A percentile compares a stretch with the other conserved stretches of the same genome.
Conservation (phyloP, 2,329 filamentous ascomycete species). For the Dactylellina drechsleri region DNA sequence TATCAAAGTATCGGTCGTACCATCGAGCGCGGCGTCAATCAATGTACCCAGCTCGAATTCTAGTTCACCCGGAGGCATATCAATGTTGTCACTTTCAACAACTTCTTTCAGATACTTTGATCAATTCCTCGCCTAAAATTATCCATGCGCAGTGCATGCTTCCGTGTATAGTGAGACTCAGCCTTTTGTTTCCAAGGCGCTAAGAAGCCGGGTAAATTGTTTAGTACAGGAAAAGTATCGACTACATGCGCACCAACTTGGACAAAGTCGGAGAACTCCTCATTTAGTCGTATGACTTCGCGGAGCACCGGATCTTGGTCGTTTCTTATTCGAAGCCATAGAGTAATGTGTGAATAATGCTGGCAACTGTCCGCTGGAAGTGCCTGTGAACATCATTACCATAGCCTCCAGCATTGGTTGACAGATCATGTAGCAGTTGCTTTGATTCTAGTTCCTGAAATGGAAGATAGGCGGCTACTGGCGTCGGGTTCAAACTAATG, state of each 20-base stretch:
- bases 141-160: slow-evolving; percentile 2
- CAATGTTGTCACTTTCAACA: slow-evolving; percentile 61
- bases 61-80: slow-evolving; percentile 63
- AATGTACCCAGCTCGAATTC: slow-evolving; percentile 62
- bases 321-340: slow-evolving; percentile 61
- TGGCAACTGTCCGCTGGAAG: slow-evolving; percentile 63
- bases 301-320: slow-evolving; percentile 60
- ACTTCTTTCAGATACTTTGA: slow-evolving; percentile 28
- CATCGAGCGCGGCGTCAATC: slow-evolving; percentile 65
- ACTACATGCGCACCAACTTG: slow-evolving; percentile 61
- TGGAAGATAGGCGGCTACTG: slow-evolving; percentile 58
- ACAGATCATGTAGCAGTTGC: slow-evolving; percentile 60
- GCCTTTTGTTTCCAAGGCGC: slow-evolving; percentile 56
- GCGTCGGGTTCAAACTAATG: slow-evolving; percentile 57
- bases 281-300: slow-evolving; percentile 59
- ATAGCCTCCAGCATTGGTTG: slow-evolving; percentile 61
- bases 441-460: slow-evolving; percentile 59
- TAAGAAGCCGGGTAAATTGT: slow-evolving; percentile 59
- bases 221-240: slow-evolving; percentile 60
- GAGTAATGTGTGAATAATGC: slow-evolving; percentile 62
- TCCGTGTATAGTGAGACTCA: neutral
- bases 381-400: slow-evolving; percentile 58
- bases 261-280: slow-evolving; percentile 61
- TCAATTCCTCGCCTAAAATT: neutral
- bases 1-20: slow-evolving; percentile 62